Base-by-base conservation (phyloP, 2,329 filamentous ascomycete genomes). In the Sphaerulina vaccinii region DNA sequence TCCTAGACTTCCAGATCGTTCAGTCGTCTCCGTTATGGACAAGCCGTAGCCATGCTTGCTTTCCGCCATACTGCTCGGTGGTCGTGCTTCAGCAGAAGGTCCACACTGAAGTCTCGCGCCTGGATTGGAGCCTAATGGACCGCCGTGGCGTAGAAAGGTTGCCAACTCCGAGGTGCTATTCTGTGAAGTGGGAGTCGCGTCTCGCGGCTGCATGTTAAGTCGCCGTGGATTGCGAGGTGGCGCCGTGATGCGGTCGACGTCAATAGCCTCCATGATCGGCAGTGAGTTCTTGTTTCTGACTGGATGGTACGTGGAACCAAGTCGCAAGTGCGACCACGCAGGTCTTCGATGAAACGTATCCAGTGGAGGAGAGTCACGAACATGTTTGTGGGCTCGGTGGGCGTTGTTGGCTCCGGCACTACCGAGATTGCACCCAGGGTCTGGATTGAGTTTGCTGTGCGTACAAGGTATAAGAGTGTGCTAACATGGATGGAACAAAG, bases 101-200 rank as follows among this genome's bases (percentile, higher is more conserved):
- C 45, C 45, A 19, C 45, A 49, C 39, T 50, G 48, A n/a, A 44
- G 21, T 50, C 48, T 13, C 16, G 48, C 42, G 8, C 39, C 32
- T 19, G 39, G 48, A 11, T 50, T 43, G 5, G 48, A 43, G 15
- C 40, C 39, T 13, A 43, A 36, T 9, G 48, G 48, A 37, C 48
- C 48, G n/a, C 48, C 48, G 39, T 43, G 39, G 18, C 40, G 39
- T 9, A 50, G 33, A 15, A 50, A 50, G 29, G 29, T 50, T 39
- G 40, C 40, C n/a, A 50, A 22, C 37, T 44, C 48, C 11, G 48
- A 50, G 16, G 40, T 50, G 21, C 32, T 27, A 22, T 50, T 50
- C 24, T 38, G 23, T 37, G 48, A 43, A 36, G 39, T 38, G 19
- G 48, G 40, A 22, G 48, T 50, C 16, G 48, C 48, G 21, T 44